Evolutionary conservation across 2,329 filamentous ascomycete species (phyloP).

Genomic region (Phaeosphaeriaceae sp.): DNA sequence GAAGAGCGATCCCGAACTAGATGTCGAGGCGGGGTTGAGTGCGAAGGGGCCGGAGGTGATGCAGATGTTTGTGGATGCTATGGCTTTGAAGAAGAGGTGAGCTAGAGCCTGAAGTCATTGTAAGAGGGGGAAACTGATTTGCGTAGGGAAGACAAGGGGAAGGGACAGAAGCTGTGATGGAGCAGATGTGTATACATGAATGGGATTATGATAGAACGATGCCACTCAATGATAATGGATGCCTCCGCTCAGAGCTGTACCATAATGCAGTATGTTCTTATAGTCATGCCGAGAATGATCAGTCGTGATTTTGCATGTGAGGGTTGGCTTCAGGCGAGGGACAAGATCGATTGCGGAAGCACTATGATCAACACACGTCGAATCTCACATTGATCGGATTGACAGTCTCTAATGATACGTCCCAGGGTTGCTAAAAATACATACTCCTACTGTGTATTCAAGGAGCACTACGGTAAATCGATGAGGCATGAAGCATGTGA

Average conservation of each 20-base stretch:
- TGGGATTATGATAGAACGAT: not conserved
- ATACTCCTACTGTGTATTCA: no score
- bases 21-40: slow-evolving; percentile 34
- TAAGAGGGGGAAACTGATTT: not conserved
- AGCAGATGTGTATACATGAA: not conserved
- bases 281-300: not conserved
- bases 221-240: not conserved
- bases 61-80: slow-evolving; percentile 28
- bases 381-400: no score
- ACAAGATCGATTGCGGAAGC: no score
- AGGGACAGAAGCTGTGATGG: not conserved
- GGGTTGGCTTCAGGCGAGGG: no score
- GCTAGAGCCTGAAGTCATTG: not conserved
- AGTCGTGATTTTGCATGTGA: not conserved
- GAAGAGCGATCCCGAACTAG: slow-evolving; percentile 60
- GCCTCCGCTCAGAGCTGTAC: not conserved
- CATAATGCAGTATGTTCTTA: not conserved
- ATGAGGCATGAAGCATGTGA: not conserved
- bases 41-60: slow-evolving; percentile 33
- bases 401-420: no score
- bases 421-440: no score
- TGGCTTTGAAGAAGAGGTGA: slow-evolving; percentile 11
- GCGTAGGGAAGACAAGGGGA: not conserved
- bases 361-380: no score
- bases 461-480: no score